phyloP scores from a whole-genome alignment of 2,329 filamentous ascomycete species.

The Apiospora hydei region DNA sequence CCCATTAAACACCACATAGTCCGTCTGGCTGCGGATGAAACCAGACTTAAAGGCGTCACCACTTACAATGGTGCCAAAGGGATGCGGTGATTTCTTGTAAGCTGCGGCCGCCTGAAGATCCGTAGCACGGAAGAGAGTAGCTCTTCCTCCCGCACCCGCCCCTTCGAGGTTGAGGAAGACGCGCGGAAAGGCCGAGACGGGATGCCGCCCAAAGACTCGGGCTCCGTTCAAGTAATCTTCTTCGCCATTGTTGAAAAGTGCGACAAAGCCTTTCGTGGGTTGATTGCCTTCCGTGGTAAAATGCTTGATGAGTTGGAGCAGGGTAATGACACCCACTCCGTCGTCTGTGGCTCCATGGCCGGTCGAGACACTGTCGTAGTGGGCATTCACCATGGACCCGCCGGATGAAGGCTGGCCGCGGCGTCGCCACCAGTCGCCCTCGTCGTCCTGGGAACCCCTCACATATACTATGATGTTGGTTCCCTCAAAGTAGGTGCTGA shows the following conservation, averaged over 20 bases:
- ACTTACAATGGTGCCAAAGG: slow-evolving; percentile 81
- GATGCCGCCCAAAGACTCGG: slow-evolving; percentile 80
- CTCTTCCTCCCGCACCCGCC: slow-evolving; percentile 85
- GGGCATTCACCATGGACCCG: slow-evolving; percentile 23
- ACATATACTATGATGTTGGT: slow-evolving; percentile 91
- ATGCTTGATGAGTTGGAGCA: slow-evolving; percentile 84
- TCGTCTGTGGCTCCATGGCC: slow-evolving; percentile 92
- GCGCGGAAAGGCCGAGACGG: slow-evolving; percentile 76
- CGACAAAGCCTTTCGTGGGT: slow-evolving; percentile 78
- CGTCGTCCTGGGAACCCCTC: slow-evolving; percentile 74
- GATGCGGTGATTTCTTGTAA: slow-evolving; percentile 73
- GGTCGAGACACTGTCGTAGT: slow-evolving; percentile 73
- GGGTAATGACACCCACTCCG: slow-evolving; percentile 82
- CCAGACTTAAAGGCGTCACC: slow-evolving; percentile 82
- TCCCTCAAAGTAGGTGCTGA: slow-evolving; percentile 82
- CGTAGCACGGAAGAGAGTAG: slow-evolving; percentile 83
- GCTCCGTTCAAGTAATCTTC: slow-evolving; percentile 90
- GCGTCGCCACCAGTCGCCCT: slow-evolving; percentile 73
- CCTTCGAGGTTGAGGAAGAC: slow-evolving; percentile 93
- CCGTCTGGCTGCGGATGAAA: slow-evolving; percentile 81
- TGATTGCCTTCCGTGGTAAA: slow-evolving; percentile 76
- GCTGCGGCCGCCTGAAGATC: slow-evolving; percentile 82
- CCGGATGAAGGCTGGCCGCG: slow-evolving; percentile 27
- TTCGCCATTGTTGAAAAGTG: slow-evolving; percentile 90
- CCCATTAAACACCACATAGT: slow-evolving; percentile 82